Base-by-base conservation (phyloP, 2,329 filamentous ascomycete species). In the Alternaria postmessia region DNA sequence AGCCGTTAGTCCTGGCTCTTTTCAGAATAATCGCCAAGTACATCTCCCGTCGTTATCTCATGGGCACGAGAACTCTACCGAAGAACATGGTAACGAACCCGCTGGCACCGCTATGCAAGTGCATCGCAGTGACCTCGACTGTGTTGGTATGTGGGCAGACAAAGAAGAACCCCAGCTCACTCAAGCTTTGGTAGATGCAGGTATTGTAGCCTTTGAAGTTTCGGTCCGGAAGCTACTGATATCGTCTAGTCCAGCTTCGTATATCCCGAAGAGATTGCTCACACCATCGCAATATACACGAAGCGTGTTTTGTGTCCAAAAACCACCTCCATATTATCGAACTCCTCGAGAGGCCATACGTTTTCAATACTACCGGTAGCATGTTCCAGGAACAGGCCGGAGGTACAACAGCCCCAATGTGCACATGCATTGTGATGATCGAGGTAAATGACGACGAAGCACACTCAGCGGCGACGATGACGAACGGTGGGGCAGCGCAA, bases 391-490 rank as follows among this genome's bases (percentile, higher is more conserved):
- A 5, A 14, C 32, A 16, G 32, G 12, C 12, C 12, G 32, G 3
- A 7, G 32, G 14, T 14, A 14, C 32, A 36, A 14, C 32, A 7
- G 32, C 14, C 32, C 11, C 32, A 12, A 14, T 2, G 8, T 57
- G 55, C 16, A 54, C 48, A 14, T 57, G 55, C 26, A 18, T 49
- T 18, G 46, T 38, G 12, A 36, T 20, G 16, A n/a, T 49, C 14
- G 32, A 49, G 20, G 46, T 49, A 24, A 9, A 49, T 1, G 46
- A 49, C 7, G 32, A 36, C 9, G 32, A 36, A 18, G 46, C 16
- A 32, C 22, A 49, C 30, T 20, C 5, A n/a, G 30, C 12, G 20
- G 24, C 1, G 20, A n/a, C 20, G 22, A 49, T 5, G 30, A 49
- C 6, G 14, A 49, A 38, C 5, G 46, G 20, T 7, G 30, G 7